Evolutionary conservation across 2,329 filamentous ascomycete species (phyloP).

Genomic region (Xylariaceae sp.): DNA sequence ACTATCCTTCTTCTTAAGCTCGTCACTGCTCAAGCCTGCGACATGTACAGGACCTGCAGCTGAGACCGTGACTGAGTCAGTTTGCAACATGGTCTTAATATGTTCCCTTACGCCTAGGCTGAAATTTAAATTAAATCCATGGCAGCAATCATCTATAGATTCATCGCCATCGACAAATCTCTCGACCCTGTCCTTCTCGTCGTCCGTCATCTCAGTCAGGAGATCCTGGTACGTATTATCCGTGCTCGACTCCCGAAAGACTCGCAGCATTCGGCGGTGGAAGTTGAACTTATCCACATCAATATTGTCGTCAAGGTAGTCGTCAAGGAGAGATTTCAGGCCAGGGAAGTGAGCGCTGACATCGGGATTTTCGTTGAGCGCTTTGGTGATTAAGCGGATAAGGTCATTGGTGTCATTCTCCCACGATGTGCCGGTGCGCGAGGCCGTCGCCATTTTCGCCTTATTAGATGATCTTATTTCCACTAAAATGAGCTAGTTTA

Average conservation of each 20-base stretch:
- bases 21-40: not conserved
- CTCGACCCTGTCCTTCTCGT: not conserved
- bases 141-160: not conserved
- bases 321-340: not conserved
- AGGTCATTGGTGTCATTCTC: not conserved
- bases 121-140: not conserved
- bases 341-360: not conserved
- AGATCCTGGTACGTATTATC: not conserved
- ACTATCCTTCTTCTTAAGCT: not conserved
- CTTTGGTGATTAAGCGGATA: not conserved
- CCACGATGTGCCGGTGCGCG: not conserved
- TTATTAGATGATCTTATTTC: not conserved
- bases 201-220: not conserved
- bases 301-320: not conserved
- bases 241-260: not conserved
- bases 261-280: not conserved
- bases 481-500: not conserved
- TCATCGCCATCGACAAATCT: not conserved
- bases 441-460: not conserved
- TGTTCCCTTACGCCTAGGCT: not conserved
- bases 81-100: not conserved
- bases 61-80: not conserved
- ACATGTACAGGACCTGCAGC: not conserved
- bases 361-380: not conserved
- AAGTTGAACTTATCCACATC: not conserved